These are phyloP conservation scores for Thelonectria olida DNA, from an alignment of 2,329 filamentous ascomycete genomes.

Conservation along the genomic window DNA sequence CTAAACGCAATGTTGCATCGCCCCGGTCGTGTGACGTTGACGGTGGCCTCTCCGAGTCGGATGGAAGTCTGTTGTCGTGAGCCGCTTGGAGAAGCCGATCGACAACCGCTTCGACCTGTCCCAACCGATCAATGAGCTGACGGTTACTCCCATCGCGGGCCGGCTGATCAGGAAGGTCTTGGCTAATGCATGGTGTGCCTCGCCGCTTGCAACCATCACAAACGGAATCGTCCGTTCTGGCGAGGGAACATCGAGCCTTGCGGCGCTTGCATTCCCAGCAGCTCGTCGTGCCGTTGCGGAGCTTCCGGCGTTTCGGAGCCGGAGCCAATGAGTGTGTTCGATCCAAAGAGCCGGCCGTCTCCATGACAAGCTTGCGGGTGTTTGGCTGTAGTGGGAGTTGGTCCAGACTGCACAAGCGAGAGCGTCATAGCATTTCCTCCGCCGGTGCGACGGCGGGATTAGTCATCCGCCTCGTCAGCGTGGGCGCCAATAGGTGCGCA, in stretches of 20 bases:
- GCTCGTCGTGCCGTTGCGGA: conserved; percentile 65
- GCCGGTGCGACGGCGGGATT: too few relatives aligned
- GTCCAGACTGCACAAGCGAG: too few relatives aligned
- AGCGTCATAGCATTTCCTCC: too few relatives aligned
- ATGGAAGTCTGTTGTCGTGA: neutral
- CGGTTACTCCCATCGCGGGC: conserved; percentile 23
- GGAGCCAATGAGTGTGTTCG: conserved; percentile 17
- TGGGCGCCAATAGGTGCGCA: too few relatives aligned
- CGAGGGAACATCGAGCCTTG: conserved; percentile 61
- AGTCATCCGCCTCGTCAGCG: too few relatives aligned
- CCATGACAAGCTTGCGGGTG: conserved; percentile 16
- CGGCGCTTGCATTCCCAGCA: conserved; percentile 69
- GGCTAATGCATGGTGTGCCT: conserved; percentile 55
- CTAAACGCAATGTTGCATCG: neutral
- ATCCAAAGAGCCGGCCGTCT: neutral
- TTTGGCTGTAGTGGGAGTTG: neutral
- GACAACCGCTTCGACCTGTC: conserved; percentile 48
- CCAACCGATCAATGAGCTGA: conserved; percentile 42
- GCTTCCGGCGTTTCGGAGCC: conserved; percentile 32
- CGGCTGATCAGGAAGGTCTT: conserved; percentile 54
- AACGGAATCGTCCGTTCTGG: conserved; percentile 44
- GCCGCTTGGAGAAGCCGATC: conserved; percentile 38
- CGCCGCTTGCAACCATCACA: conserved; percentile 59
- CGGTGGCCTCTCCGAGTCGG: neutral
- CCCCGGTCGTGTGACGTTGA: neutral